Evolutionary conservation across 768 basidiomycete genomes (phyloP), one percentile per base, ranked within the genome.

Genomic region (Macrolepiota albuminosa): DNA sequence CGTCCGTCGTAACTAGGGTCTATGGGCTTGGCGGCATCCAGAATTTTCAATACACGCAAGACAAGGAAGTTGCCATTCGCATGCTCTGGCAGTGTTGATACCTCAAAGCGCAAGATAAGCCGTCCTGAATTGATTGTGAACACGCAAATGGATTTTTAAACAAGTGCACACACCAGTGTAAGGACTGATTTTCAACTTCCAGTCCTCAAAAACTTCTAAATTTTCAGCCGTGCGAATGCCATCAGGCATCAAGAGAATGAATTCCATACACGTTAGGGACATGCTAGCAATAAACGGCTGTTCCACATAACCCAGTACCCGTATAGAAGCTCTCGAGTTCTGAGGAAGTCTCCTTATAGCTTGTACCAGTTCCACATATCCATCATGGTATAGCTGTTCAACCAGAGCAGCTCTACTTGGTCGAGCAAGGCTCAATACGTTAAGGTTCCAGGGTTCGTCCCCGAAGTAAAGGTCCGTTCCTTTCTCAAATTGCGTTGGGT

Each of bases 271-370:
- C 29, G 2, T 2, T 29, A 2, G 29, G 9, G 34, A 21, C 8
- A 42, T 9, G 31, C 39, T 29, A 1, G 11, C 2, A 36, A 60
- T 7, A 31, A 60, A 60, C 7, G 59, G 59, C 45, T 60, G 53
- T 36, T 55, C 53, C 37, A 55, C 14, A n/a, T 46, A 55, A 18
- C 10, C 8, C 13, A 60, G 24, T 2, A 8, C 2, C 10, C 40
- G 40, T 5, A 1, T 6, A 6, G 1, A 16, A 21, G 4, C 0
- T 18, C 3, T 3, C 10, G 5, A 2, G 2, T 1, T 8, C 3
- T 21, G 7, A 16, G 9, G 18, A 26, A 34, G 37, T 2, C 1
- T 14, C 16, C 13, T n/a, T 3, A 54, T 9, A 18, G 26, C 24
- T n/a, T 43, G 18, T 14, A 43, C 5, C 13, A 31, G 29, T 9